Evolutionary conservation across 805 yeast genomes (phyloP).

Genomic region (Wickerhamiella brachini): DNA sequence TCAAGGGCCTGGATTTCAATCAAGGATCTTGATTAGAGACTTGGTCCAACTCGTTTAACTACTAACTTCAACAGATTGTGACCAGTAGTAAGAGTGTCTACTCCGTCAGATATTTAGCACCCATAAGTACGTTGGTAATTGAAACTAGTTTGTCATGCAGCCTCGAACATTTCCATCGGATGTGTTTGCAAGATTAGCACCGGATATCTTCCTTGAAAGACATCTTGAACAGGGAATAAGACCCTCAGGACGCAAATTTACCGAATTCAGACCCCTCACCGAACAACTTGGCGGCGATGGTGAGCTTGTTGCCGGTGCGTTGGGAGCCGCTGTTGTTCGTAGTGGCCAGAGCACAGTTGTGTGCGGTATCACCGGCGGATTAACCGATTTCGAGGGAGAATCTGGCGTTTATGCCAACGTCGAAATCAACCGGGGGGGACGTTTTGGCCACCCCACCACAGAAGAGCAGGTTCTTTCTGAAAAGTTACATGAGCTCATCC

Average conservation of each 20-base stretch:
- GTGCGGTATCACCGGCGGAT: conserved; percentile 48
- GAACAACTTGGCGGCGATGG: conserved; percentile 20
- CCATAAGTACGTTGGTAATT: background rate
- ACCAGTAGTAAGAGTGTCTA: no score
- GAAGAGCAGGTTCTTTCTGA: conserved; percentile 74
- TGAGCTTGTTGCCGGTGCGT: conserved; percentile 19
- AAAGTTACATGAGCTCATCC: conserved; percentile 42
- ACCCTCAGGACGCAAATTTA: conserved; percentile 53
- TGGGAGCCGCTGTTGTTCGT: conserved; percentile 59
- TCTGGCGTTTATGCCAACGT: conserved; percentile 56
- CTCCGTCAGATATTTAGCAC: background rate
- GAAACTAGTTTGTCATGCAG: conserved; percentile 12
- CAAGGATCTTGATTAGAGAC: no score
- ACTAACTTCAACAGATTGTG: no score
- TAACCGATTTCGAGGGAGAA: conserved; percentile 40
- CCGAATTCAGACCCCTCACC: conserved; percentile 53
- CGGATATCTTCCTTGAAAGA: conserved; percentile 68
- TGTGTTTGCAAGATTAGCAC: conserved; percentile 70
- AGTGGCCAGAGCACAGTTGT: conserved; percentile 62
- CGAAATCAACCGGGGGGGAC: conserved; percentile 59
- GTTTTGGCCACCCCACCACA: conserved; percentile 61
- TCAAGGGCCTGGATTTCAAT: no score
- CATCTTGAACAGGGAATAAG: conserved; percentile 64
- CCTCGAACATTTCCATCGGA: conserved; percentile 65
- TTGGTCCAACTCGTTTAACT: no score